Evolutionary conservation across 1,139 yeast genomes (phyloP).

Genomic region (Arxiozyma slooffiae): DNA sequence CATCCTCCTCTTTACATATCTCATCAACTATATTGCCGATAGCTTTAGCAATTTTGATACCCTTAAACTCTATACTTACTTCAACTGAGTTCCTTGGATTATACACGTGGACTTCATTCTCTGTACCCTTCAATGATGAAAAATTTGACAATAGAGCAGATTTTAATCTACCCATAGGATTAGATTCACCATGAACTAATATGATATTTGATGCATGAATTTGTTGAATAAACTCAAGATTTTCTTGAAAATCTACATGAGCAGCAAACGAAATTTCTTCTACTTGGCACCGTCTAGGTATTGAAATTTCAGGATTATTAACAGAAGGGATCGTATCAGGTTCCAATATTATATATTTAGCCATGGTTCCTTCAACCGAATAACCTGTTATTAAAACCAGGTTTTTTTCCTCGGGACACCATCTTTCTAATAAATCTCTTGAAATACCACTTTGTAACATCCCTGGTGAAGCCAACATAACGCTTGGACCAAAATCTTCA

Average conservation of each 20-base stretch:
- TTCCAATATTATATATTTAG: slow-evolving; percentile 76
- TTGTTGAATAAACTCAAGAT: slow-evolving; percentile 78
- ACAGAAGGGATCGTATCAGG: slow-evolving; percentile 82
- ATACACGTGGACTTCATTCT: slow-evolving; percentile 81
- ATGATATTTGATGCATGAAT: slow-evolving; percentile 78
- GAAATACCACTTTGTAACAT: slow-evolving; percentile 96
- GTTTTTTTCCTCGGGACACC: slow-evolving; percentile 97
- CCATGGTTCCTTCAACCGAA: slow-evolving; percentile 97
- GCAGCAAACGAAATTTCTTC: slow-evolving; percentile 98
- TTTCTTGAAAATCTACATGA: slow-evolving; percentile 93
- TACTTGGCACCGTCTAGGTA: slow-evolving; percentile 80
- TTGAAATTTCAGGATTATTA: slow-evolving; percentile 65
- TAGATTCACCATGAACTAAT: slow-evolving; percentile 95
- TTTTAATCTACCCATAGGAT: slow-evolving; percentile 94
- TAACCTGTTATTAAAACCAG: slow-evolving; percentile 87
- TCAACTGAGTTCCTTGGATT: slow-evolving; percentile 90
- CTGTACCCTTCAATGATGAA: slow-evolving; percentile 71
- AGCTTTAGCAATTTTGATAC: slow-evolving; percentile 78
- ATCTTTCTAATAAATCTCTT: slow-evolving; percentile 77
- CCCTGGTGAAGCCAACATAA: slow-evolving; percentile 94
- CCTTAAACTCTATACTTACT: slow-evolving; percentile 65
- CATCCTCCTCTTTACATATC: slow-evolving; percentile 25
- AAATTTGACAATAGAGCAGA: slow-evolving; percentile 87
- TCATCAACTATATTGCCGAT: slow-evolving; percentile 64
- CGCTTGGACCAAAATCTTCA: slow-evolving; percentile 93